A percentile compares a stretch with the other conserved stretches of the same genome.
Conservation (phyloP, 345 rosid species). For the Eutrema japonicum region DNA sequence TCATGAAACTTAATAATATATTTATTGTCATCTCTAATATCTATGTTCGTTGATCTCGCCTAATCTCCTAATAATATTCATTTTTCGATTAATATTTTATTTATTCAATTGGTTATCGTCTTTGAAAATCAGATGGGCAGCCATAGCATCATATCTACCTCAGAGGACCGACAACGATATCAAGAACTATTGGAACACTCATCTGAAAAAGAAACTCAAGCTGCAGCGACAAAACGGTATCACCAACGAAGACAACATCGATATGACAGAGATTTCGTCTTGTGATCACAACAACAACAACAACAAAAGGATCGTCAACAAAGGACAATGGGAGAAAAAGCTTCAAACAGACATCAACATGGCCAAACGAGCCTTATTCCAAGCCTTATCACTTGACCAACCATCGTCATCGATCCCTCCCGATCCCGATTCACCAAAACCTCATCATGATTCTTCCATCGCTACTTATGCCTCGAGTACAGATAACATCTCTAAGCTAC, state of each 20-base stretch:
- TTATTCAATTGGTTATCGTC: neutral
- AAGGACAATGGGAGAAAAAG: slow-evolving; percentile 88
- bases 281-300: slow-evolving; percentile 16
- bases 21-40: neutral
- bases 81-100: neutral
- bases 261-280: slow-evolving; percentile 17
- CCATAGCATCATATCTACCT: slow-evolving; percentile 97
- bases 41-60: neutral
- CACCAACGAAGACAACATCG: slow-evolving; percentile 30
- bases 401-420: slow-evolving; percentile 37
- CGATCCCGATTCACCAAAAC: slow-evolving; percentile 20
- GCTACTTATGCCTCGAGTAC: slow-evolving; percentile 64
- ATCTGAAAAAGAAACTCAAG: slow-evolving; percentile 78
- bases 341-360: slow-evolving; percentile 87
- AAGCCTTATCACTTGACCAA: slow-evolving; percentile 78
- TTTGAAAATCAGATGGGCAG: slow-evolving; percentile 78
- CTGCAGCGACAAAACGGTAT: slow-evolving; percentile 28
- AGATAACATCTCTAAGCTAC: slow-evolving; percentile 70
- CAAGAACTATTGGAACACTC: slow-evolving; percentile 94
- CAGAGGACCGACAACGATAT: slow-evolving; percentile 96
- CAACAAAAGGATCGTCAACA: slow-evolving; percentile 41
- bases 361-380: slow-evolving; percentile 81
- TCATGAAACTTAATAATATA: neutral
- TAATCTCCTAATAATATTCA: neutral
- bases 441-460: slow-evolving; percentile 25